A percentile compares a stretch with the other conserved stretches of the same genome.
phyloP scores from a whole-genome alignment of 163 green algal genomes.

The Prototheca wickerhamii region DNA sequence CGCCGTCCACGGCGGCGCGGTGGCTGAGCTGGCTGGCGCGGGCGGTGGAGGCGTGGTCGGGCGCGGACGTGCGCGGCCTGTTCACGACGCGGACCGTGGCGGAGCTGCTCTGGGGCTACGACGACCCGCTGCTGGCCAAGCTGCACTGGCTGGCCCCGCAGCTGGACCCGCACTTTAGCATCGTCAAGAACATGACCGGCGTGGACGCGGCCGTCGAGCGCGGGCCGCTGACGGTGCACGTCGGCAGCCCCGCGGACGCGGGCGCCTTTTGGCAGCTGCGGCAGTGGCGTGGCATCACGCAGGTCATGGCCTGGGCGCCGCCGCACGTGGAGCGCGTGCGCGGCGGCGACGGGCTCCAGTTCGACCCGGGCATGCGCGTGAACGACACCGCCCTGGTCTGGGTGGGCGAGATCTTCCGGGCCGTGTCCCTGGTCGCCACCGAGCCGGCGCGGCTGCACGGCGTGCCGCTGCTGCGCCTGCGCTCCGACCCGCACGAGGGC shows the following conservation, averaged over 20 bases:
- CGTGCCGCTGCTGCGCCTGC: constrained; percentile 26
- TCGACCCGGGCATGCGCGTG: constrained; percentile 30
- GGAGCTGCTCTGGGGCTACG: constrained; percentile 59
- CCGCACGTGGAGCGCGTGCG: constrained; percentile 37
- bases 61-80: constrained; percentile 28
- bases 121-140: constrained; percentile 33
- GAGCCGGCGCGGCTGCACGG: constrained; percentile 3
- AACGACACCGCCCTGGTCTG: constrained; percentile 30
- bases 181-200: constrained; percentile 28
- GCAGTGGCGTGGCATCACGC: constrained; percentile 22
- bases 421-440: not conserved
- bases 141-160: constrained; percentile 13
- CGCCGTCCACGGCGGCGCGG: not conserved
- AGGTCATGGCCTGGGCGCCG: constrained; percentile 32
- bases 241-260: constrained; percentile 14
- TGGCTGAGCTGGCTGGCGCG: constrained; percentile 29
- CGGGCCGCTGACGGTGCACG: not conserved
- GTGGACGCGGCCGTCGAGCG: not conserved
- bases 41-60: constrained; percentile 28
- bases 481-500: constrained; percentile 13
- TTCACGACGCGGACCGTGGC: constrained; percentile 41
- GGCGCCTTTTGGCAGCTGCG: constrained; percentile 17
- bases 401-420: constrained; percentile 39
- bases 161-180: constrained; percentile 15
- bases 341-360: constrained; percentile 47